Conservation (phyloP, 2,329 filamentous ascomycete species). For the Diaporthe nobilis region DNA sequence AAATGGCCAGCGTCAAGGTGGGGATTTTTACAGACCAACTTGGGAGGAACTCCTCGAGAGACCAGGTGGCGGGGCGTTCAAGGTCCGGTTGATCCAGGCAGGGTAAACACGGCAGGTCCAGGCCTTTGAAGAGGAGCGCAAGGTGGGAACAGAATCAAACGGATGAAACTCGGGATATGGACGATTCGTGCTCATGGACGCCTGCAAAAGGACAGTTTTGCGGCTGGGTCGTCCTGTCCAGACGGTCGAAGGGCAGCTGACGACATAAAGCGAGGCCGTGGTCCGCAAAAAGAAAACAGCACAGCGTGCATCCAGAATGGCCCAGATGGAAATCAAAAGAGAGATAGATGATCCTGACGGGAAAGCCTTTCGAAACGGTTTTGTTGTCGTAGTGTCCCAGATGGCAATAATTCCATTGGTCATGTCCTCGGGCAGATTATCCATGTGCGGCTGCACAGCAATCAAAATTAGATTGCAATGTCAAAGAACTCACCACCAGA, state of each 20-base stretch:
- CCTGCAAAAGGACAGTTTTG: background rate
- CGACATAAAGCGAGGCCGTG: background rate
- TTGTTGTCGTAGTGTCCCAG: background rate
- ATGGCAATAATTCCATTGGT: no score
- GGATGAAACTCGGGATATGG: background rate
- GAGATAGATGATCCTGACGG: background rate
- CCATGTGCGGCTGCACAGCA: constrained; percentile 40
- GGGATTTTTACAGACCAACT: constrained; percentile 56
- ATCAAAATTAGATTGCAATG: constrained; percentile 35
- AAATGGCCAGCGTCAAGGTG: constrained; percentile 36
- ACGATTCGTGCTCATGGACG: background rate
- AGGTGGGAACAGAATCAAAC: background rate
- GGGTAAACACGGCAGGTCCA: background rate
- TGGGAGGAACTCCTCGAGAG: constrained; percentile 42
- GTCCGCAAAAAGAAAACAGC: background rate
- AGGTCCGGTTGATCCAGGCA: constrained; percentile 36
- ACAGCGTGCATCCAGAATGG: constrained; percentile 9
- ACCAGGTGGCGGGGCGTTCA: constrained; percentile 30
- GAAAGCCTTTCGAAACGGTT: no score
- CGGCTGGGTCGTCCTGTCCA: background rate
- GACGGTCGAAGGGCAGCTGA: background rate
- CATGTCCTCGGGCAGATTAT: background rate
- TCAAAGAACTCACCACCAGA: background rate
- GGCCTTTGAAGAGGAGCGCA: background rate
- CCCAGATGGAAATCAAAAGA: background rate